Evolutionary conservation across 192 early-diverging fungal genomes (phyloP).

Genomic region (Coemansia pectinata): DNA sequence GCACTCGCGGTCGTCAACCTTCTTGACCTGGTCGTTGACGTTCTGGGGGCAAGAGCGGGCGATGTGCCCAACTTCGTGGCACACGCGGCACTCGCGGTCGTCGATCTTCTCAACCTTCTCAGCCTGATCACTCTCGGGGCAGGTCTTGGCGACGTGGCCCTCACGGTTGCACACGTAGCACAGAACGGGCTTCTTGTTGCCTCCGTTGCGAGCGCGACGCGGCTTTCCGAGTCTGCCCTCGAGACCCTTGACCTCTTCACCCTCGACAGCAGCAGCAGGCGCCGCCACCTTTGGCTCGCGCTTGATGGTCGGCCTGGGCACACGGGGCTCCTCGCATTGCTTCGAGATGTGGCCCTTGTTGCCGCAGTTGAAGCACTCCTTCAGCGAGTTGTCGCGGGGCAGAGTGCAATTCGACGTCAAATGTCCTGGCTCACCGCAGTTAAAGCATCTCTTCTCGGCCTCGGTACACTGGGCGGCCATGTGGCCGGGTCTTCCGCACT

Average conservation of each 20-base stretch:
- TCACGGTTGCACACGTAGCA: conserved; percentile 54
- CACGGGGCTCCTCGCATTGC: conserved; percentile 39
- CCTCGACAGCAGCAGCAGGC: conserved; percentile 5
- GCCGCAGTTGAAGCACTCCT: conserved; percentile 58
- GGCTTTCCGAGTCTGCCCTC: conserved; percentile 1
- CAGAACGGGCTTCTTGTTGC: conserved; percentile 43
- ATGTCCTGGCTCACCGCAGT: conserved; percentile 58
- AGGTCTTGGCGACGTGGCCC: conserved; percentile 52
- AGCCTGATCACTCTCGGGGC: conserved; percentile 15
- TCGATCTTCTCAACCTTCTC: conserved; percentile 2
- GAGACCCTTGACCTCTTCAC: not conserved
- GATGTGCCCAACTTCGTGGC: conserved; percentile 54
- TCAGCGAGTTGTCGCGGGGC: conserved; percentile 23
- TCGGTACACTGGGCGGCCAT: conserved; percentile 17
- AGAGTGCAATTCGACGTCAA: conserved; percentile 40
- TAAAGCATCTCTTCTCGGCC: conserved; percentile 42
- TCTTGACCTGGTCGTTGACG: not conserved
- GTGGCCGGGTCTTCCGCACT: conserved; percentile 47
- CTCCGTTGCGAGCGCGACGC: not conserved
- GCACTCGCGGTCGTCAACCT: conserved; percentile 25
- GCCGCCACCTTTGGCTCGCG: not conserved
- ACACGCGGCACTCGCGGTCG: conserved; percentile 48
- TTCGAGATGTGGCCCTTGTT: conserved; percentile 52
- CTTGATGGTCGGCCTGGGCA: conserved; percentile 7
- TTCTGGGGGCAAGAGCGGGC: conserved; percentile 33